phyloP scores from a whole-genome alignment of 1,284 basidiomycete species.

The Heterobasidion parviporum region DNA sequence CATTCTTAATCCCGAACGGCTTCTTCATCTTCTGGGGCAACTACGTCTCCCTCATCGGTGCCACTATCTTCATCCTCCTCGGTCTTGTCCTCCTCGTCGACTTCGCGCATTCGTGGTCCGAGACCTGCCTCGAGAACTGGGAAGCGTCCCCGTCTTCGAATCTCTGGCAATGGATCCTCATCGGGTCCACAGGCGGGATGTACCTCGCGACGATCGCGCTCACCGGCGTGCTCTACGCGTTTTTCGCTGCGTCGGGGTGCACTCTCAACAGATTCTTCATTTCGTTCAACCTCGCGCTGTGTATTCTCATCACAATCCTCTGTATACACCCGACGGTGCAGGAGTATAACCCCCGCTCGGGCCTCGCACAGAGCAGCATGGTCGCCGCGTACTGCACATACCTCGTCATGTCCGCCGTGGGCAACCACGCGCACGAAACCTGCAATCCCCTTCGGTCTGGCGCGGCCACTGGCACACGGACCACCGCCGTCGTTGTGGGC shows the following conservation, averaged over 20 bases:
- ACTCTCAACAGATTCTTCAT: slow-evolving; percentile 93
- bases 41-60: slow-evolving; percentile 86
- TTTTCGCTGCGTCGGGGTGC: slow-evolving; percentile 86
- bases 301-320: slow-evolving; percentile 74
- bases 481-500: slow-evolving; percentile 85
- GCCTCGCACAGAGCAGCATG: slow-evolving; percentile 93
- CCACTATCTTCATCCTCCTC: slow-evolving; percentile 91
- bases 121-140: slow-evolving; percentile 95
- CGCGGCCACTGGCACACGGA: slow-evolving; percentile 59
- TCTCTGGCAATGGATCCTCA: slow-evolving; percentile 94
- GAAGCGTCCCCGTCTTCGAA: slow-evolving; percentile 74
- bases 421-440: slow-evolving; percentile 78
- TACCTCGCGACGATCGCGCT: slow-evolving; percentile 80
- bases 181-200: slow-evolving; percentile 88
- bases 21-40: slow-evolving; percentile 98
- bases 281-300: slow-evolving; percentile 84
- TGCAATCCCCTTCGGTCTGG: slow-evolving; percentile 83
- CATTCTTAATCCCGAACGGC: slow-evolving; percentile 90
- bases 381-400: slow-evolving; percentile 97
- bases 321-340: slow-evolving; percentile 86
- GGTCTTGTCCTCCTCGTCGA: slow-evolving; percentile 97
- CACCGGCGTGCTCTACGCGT: slow-evolving; percentile 85
- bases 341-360: slow-evolving; percentile 90
- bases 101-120: slow-evolving; percentile 98
- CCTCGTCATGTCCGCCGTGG: slow-evolving; percentile 89